Conservation (phyloP, 257 asterid genomes). For the Capsicum pubescens region DNA sequence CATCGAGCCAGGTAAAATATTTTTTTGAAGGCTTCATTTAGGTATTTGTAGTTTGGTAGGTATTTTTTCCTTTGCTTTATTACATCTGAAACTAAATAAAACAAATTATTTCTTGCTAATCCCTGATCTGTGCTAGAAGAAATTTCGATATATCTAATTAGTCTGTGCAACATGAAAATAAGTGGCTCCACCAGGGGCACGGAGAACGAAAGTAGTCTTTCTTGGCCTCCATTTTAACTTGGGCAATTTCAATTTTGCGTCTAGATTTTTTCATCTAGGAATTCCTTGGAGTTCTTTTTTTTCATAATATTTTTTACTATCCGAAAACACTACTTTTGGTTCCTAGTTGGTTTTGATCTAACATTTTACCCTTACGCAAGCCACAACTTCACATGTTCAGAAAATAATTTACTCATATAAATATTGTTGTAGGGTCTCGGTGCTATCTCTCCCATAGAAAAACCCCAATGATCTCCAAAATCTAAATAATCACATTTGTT, state of each 20-base stretch:
- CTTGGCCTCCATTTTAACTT: neutral
- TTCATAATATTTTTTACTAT: neutral
- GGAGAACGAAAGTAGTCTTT: neutral
- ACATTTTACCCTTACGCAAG: neutral
- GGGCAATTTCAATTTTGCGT: neutral
- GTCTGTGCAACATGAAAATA: neutral
- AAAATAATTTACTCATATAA: neutral
- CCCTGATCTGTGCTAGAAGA: neutral
- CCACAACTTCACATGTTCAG: neutral
- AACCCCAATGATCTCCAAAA: neutral
- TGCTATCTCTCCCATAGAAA: neutral
- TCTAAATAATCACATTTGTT: too few species aligned
- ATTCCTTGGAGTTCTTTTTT: neutral
- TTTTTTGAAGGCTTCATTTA: neutral
- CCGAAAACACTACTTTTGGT: too few species aligned
- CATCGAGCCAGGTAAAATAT: constrained; percentile 5
- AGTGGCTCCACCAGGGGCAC: neutral
- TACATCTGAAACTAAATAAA: neutral
- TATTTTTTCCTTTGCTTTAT: neutral
- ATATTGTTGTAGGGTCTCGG: neutral
- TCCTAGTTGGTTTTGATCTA: too few species aligned
- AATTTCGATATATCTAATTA: neutral
- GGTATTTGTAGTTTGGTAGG: neutral
- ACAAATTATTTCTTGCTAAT: neutral
- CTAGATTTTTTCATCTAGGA: neutral